These are phyloP conservation scores for Pouteria glomerata DNA, from an alignment of 148 eudicot species.

Conservation along the genomic window DNA sequence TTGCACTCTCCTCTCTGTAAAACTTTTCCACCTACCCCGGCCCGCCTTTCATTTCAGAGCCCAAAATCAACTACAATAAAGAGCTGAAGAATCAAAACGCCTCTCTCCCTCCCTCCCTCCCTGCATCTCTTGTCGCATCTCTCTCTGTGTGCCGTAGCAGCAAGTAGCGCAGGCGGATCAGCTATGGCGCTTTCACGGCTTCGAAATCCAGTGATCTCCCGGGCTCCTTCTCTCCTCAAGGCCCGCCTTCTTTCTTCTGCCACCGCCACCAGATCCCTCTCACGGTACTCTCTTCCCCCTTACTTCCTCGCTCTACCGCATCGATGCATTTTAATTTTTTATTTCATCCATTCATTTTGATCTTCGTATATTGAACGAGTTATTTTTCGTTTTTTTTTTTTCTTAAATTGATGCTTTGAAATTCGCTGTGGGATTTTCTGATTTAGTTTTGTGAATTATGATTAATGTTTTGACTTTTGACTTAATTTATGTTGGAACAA, in stretches of 20 bases:
- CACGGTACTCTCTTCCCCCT: conserved; percentile 25
- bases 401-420: not conserved
- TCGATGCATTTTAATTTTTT: not conserved
- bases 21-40: too few relatives aligned
- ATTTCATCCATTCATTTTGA: not conserved
- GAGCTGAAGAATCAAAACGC: conserved; percentile 2
- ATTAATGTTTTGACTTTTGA: not conserved
- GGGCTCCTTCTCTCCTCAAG: conserved; percentile 45
- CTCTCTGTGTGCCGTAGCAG: too few relatives aligned
- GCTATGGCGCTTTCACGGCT: conserved; percentile 73
- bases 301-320: too few relatives aligned
- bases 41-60: too few relatives aligned
- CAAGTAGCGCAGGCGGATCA: conserved; percentile 7
- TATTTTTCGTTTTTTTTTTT: too few relatives aligned
- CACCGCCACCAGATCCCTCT: conserved; percentile 22
- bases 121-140: not conserved
- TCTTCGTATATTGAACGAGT: not conserved
- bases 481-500: too few relatives aligned
- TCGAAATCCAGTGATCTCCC: conserved; percentile 55
- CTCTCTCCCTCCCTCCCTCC: not conserved
- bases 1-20: too few relatives aligned
- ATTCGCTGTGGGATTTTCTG: not conserved
- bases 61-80: not conserved
- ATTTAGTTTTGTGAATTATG: not conserved
- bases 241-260: conserved; percentile 43